A percentile compares a stretch with the other conserved stretches of the same genome.
These are phyloP conservation scores for Puccinia novopanici DNA, from an alignment of 1,284 basidiomycete genomes.

Conservation along the genomic window DNA sequence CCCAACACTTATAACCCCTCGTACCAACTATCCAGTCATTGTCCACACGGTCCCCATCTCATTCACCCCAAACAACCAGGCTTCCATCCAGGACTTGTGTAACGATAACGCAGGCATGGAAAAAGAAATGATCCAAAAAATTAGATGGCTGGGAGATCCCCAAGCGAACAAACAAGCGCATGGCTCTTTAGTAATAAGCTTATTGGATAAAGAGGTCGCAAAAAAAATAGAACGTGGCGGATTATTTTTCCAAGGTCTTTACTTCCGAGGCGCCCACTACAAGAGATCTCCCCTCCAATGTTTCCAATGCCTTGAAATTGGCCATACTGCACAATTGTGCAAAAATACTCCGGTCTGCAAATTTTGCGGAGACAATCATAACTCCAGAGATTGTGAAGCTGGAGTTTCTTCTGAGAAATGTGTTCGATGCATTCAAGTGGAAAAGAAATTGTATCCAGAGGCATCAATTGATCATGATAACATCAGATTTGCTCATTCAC, in stretches of 20 bases:
- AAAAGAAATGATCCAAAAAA: background rate
- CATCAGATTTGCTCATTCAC: too few relatives aligned
- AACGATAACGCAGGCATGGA: background rate
- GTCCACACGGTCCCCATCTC: conserved; percentile 8
- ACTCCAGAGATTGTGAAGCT: background rate
- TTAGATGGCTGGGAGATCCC: background rate
- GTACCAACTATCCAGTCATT: background rate
- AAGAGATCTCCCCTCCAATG: background rate
- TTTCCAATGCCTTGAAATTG: conserved; percentile 21
- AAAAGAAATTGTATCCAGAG: too few relatives aligned
- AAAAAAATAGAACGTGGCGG: background rate
- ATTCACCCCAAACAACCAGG: background rate
- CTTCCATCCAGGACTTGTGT: background rate
- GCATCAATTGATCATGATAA: too few relatives aligned
- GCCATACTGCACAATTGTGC: background rate
- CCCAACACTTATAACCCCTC: background rate
- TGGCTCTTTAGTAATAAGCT: background rate
- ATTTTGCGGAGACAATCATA: background rate
- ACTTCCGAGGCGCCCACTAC: background rate
- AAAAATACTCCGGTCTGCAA: background rate
- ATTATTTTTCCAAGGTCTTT: background rate
- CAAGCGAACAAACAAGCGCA: background rate
- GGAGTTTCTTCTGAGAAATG: too few relatives aligned
- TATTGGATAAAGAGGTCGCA: background rate
- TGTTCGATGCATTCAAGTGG: too few relatives aligned